A percentile compares a stretch with the other conserved stretches of the same genome.
phyloP scores from a whole-genome alignment of 2,329 filamentous ascomycete genomes.

The Diaporthe humulicola region DNA sequence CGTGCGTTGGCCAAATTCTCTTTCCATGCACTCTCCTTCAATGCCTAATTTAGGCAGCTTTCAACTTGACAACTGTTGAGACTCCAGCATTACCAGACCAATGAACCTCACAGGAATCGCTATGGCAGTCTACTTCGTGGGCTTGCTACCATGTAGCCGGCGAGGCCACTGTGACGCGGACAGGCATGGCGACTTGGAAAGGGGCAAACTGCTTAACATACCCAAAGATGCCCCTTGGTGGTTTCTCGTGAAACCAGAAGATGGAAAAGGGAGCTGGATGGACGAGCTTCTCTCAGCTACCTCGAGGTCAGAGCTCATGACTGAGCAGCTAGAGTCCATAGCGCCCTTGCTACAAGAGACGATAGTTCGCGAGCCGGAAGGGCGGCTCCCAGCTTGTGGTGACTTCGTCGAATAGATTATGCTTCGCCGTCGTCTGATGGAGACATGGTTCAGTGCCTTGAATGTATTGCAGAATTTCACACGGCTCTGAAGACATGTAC shows the following conservation, averaged over 20 bases:
- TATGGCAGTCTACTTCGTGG: background rate
- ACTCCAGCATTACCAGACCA: no score
- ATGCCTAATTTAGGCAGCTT: no score
- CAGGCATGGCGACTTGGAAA: background rate
- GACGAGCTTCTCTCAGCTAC: background rate
- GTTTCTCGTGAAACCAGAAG: background rate
- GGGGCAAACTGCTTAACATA: background rate
- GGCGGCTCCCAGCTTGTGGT: background rate
- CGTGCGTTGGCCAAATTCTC: no score
- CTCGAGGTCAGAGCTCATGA: background rate
- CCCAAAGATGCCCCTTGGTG: background rate
- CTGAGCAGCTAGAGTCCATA: background rate
- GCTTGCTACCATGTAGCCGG: constrained; percentile 13
- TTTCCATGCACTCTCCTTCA: no score
- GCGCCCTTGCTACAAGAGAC: background rate
- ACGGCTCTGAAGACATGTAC: background rate
- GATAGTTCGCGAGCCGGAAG: constrained; percentile 6
- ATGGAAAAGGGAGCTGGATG: background rate
- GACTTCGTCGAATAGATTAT: background rate
- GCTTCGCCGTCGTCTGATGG: background rate
- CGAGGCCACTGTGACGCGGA: background rate
- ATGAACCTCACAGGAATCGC: no score
- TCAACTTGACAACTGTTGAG: no score
- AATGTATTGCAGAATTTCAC: background rate
- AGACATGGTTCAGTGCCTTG: background rate